Base-by-base conservation (phyloP, 192 early-diverging fungal genomes). In the Coemansia sp. region DNA sequence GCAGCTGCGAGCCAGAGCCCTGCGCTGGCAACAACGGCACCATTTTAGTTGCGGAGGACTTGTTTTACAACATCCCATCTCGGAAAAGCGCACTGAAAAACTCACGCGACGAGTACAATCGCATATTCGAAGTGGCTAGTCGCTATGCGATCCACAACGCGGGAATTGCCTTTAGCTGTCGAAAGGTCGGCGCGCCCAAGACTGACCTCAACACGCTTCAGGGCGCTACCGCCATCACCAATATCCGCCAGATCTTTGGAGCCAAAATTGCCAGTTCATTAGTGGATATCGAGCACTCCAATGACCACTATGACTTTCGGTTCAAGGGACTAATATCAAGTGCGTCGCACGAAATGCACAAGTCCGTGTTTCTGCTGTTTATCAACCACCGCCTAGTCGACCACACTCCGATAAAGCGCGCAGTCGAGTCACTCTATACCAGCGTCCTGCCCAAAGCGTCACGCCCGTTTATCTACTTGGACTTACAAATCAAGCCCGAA, bases 1-100 rank as follows among this genome's bases (percentile, higher is more conserved):
- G 80, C 24, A 85, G 70, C 52, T 76, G 89, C 33, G 94, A 95
- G 15, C 95, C 97, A 60, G 95, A 94, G 68, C 93, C 97, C 5
- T 95, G 93, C 73, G 97, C 97, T 12, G 98, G 96, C 12, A 99
- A 98, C 73, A 91, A 89, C 62, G 97, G 97, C 36, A 99, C 96
- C 3, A 92, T 92, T 55, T 96, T 99, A 38, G 91, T 91, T 44
- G 96, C 90, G 15, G 96, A 99, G 76, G 96, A 98, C 70, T 73
- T 99, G 63, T 99, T 99, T 75, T 98, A 93, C 81, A 99, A 97
- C 76, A 89, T 95, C 4, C 89, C 91, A 29, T 94, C 90, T 9
- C 90, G 98, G 24, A 86, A 88, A 54, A 93, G 90, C 41, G 96
- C 98, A 7, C 77, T 98, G 27, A 95, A 92, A 63, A 95, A 92